phyloP scores from a whole-genome alignment of 192 early-diverging fungal species.

The Phycomyces nitens region DNA sequence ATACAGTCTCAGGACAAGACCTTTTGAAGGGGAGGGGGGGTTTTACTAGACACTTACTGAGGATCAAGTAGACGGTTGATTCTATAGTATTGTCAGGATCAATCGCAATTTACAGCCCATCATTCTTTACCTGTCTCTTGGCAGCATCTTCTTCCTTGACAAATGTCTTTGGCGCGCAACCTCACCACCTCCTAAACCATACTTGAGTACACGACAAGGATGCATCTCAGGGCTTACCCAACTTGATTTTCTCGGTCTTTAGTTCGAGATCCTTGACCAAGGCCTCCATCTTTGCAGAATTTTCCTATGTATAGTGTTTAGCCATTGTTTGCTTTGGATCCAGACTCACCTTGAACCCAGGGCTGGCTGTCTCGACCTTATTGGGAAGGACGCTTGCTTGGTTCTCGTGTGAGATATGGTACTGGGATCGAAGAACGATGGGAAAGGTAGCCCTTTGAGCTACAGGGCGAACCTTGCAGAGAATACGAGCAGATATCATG shows the following conservation, averaged over 20 bases:
- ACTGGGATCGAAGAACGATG: background rate
- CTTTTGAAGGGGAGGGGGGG: background rate
- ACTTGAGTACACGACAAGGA: background rate
- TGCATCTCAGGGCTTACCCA: conserved; percentile 65
- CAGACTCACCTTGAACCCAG: conserved; percentile 66
- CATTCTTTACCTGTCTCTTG: conserved; percentile 70
- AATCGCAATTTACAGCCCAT: background rate
- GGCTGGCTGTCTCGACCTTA: conserved; percentile 63
- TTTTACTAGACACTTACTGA: conserved; percentile 42
- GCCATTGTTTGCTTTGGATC: background rate
- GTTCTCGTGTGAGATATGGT: conserved; percentile 46
- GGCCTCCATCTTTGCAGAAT: conserved; percentile 61
- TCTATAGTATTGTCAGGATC: conserved; percentile 17
- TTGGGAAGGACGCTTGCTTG: conserved; percentile 61
- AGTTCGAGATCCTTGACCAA: conserved; percentile 63
- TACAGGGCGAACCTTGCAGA: background rate
- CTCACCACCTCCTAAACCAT: conserved; percentile 72
- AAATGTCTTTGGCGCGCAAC: conserved; percentile 82
- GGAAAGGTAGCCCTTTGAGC: background rate
- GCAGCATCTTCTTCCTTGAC: conserved; percentile 81
- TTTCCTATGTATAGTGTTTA: conserved; percentile 54
- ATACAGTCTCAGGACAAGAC: conserved; percentile 2
- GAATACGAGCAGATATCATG: background rate
- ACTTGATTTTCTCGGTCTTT: conserved; percentile 67
- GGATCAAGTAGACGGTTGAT: conserved; percentile 76